Evolutionary conservation across 148 eudicot genomes (phyloP).

Genomic region (Nepenthes gracilis): DNA sequence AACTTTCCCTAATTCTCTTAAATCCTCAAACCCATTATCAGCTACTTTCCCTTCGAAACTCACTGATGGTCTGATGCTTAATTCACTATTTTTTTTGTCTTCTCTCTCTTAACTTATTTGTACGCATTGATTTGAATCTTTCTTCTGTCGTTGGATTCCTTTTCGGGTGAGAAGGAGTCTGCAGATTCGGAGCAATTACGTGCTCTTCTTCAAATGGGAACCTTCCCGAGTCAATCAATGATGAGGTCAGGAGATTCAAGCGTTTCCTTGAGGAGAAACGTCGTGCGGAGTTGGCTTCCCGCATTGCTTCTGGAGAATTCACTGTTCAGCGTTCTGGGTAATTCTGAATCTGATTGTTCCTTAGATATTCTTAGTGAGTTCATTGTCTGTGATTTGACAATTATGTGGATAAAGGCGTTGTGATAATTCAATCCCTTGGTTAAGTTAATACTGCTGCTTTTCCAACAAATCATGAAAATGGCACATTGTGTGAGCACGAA

Average conservation of each 20-base stretch:
- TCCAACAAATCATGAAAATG: no score
- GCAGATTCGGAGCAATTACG: constrained; percentile 23
- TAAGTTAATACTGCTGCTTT: no score
- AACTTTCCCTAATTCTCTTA: constrained; percentile 8
- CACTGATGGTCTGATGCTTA: constrained; percentile 3
- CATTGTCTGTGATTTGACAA: neutral
- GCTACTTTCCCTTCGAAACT: constrained; percentile 7
- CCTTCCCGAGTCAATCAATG: constrained; percentile 30
- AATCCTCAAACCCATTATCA: neutral
- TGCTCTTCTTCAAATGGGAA: constrained; percentile 58
- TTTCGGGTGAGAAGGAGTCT: constrained; percentile 20
- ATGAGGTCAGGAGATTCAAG: constrained; percentile 35
- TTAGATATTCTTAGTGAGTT: neutral
- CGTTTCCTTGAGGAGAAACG: constrained; percentile 44
- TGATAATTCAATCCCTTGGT: no score
- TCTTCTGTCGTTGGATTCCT: constrained; percentile 1
- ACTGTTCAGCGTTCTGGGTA: constrained; percentile 74
- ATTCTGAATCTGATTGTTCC: neutral
- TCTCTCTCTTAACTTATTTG: neutral
- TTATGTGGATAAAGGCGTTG: no score
- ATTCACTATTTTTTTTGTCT: constrained; percentile 4
- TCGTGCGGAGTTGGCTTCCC: constrained; percentile 63
- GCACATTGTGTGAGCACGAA: no score
- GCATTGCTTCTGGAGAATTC: constrained; percentile 88
- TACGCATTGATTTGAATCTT: neutral